Evolutionary conservation across 345 rosid species (phyloP).

Genomic region (Corymbia maculata): DNA sequence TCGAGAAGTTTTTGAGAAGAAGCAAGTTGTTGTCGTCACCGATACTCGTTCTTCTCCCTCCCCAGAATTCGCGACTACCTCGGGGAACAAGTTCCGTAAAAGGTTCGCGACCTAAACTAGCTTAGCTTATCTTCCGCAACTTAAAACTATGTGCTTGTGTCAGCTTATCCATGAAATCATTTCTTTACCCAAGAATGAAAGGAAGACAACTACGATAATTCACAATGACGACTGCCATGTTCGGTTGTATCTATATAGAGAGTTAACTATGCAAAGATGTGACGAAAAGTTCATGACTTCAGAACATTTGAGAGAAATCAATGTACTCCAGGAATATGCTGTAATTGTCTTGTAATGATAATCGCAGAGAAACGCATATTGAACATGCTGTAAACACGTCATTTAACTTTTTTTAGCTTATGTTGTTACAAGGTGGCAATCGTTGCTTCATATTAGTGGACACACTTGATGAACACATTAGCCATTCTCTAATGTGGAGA

Average conservation of each 20-base stretch:
- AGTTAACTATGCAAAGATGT: not conserved
- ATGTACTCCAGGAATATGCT: not conserved
- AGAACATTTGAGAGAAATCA: not conserved
- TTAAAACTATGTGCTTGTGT: no score
- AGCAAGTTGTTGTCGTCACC: not conserved
- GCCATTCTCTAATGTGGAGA: not conserved
- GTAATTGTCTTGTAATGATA: not conserved
- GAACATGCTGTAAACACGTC: not conserved
- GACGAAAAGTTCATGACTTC: not conserved
- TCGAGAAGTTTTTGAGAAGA: not conserved
- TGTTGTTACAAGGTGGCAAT: not conserved
- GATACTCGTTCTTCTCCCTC: slow-evolving; percentile 1
- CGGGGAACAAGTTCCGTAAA: not conserved
- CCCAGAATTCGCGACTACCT: not conserved
- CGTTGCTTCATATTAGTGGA: not conserved
- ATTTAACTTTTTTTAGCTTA: not conserved
- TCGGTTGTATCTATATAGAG: not conserved
- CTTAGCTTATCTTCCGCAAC: not conserved
- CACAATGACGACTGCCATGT: not conserved
- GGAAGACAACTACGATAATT: not conserved
- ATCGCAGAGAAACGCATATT: not conserved
- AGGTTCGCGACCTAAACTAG: not conserved
- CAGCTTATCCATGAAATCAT: no score
- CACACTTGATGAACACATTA: not conserved
- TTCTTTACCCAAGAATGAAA: not conserved